Evolutionary conservation across 2,329 filamentous ascomycete genomes (phyloP).

Genomic region (Fusarium torulosum): DNA sequence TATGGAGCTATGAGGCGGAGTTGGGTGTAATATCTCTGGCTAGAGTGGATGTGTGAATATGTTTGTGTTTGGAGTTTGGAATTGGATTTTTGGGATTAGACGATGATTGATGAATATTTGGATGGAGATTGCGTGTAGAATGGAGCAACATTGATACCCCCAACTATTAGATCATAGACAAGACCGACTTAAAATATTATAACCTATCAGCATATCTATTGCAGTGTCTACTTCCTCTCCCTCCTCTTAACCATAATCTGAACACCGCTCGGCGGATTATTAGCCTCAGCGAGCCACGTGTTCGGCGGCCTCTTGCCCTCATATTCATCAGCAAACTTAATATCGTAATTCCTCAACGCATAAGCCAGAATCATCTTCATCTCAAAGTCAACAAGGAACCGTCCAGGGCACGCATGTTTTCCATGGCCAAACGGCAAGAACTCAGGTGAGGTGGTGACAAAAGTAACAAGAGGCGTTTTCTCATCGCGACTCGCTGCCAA

Average conservation of each 20-base stretch:
- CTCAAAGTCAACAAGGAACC: slow-evolving; percentile 51
- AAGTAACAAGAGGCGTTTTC: slow-evolving; percentile 16
- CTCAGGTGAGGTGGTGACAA: slow-evolving; percentile 43
- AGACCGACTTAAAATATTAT: neutral
- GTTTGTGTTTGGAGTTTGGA: no score
- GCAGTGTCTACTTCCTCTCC: neutral
- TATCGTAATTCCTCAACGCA: slow-evolving; percentile 40
- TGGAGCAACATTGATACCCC: neutral
- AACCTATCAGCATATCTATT: neutral
- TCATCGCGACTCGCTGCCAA: slow-evolving; percentile 30
- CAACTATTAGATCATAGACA: neutral
- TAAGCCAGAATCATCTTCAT: slow-evolving; percentile 51
- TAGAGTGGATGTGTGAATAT: no score
- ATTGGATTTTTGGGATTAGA: no score
- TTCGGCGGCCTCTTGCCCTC: slow-evolving; percentile 40
- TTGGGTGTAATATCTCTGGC: no score
- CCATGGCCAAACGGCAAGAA: slow-evolving; percentile 54
- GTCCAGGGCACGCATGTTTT: slow-evolving; percentile 52
- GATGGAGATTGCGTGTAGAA: neutral
- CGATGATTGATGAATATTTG: no score
- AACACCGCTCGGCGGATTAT: slow-evolving; percentile 34
- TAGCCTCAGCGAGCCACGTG: slow-evolving; percentile 38
- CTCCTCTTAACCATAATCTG: slow-evolving; percentile 39
- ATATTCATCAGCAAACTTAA: slow-evolving; percentile 38
- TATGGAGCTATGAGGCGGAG: no score